Base-by-base conservation (phyloP, 768 basidiomycete species). In the Solioccasus polychromus region DNA sequence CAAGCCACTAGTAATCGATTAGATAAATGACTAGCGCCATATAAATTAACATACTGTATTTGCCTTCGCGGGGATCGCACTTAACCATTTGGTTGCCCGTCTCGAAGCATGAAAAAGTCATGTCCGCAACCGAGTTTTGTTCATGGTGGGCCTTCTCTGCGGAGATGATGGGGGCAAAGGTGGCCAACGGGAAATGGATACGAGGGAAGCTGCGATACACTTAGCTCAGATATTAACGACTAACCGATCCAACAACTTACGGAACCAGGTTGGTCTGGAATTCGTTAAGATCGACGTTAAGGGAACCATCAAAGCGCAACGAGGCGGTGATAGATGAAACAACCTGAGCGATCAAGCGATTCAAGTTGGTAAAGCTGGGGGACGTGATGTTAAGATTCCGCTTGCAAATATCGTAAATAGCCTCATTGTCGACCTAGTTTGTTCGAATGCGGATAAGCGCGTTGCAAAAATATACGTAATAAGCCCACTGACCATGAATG, bases 211-310 rank as follows among this genome's bases (percentile, higher is more conserved):
- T 92, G 53, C 11, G 48, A 5, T 31, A 18, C 2, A 3, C 15
- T 47, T 24, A 44, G 50, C 15, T 36, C 14, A 28, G 26, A 48
- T 24, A 19, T 11, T n/a, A n/a, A n/a, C n/a, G n/a, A n/a, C 37
- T 12, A 25, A 43, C 5, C 23, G 15, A 32, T 11, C 1, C 12
- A 42, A 40, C 11, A 35, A 79, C 90, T 74, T 63, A 94, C 85
- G 95, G 94, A 41, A 97, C 94, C 68, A 97, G 72, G 73, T 98
- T 98, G 46, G 94, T 97, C 75, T 97, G 95, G 83, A 98, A 98
- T 73, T 98, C 95, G 72, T 94, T 96, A 66, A 98, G 67, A 60
- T 82, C 80, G 50, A 82, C 81, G 57, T 82, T 83, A 50, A 83
- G 70, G 32, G 76, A 77, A 29, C 80, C 81, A 55, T 80, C 81